Percentiles rank a stretch among this genome's conserved stretches.
Evolutionary conservation across 2,329 filamentous ascomycete genomes (phyloP).

Genomic region (Pyricularia sp.): DNA sequence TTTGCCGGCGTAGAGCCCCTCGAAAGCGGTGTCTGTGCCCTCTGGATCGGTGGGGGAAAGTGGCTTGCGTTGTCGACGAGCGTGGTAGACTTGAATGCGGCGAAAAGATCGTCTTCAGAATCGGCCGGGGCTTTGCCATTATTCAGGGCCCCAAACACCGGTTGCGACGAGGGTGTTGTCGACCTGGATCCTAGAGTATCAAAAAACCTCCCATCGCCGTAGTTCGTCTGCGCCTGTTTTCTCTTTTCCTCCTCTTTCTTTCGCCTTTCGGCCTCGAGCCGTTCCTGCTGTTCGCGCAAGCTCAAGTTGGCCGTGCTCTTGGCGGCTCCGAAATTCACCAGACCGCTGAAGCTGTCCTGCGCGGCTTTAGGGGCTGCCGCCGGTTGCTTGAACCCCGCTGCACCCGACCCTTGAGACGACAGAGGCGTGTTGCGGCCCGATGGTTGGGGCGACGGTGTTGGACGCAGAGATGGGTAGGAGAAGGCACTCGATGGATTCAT

Average conservation of each 20-base stretch:
- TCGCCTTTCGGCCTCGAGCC: conserved; percentile 50
- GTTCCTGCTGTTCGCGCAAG: conserved; percentile 64
- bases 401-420: conserved; percentile 33
- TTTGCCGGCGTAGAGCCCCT: conserved; percentile 32
- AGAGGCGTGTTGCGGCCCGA: conserved; percentile 46
- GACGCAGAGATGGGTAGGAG: conserved; percentile 37
- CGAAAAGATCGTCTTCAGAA: conserved; percentile 52
- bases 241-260: conserved; percentile 63
- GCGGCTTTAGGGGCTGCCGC: conserved; percentile 34
- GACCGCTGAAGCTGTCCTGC: conserved; percentile 65
- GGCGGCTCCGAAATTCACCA: conserved; percentile 50
- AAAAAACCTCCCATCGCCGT: conserved; percentile 65
- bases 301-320: conserved; percentile 58
- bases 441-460: conserved; percentile 40
- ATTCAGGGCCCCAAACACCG: conserved; percentile 9
- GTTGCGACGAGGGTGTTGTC: conserved; percentile 1
- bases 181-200: conserved; percentile 45
- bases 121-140: conserved; percentile 18
- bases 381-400: conserved; percentile 26
- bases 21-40: conserved; percentile 12
- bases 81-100: conserved; percentile 52
- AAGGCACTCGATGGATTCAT: conserved; percentile 27
- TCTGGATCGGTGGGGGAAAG: conserved; percentile 42
- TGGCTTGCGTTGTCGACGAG: conserved; percentile 54
- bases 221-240: conserved; percentile 61